These are phyloP conservation scores for Globisporangium lucens DNA, from an alignment of 352 stramenopile genomes.

Conservation along the genomic window DNA sequence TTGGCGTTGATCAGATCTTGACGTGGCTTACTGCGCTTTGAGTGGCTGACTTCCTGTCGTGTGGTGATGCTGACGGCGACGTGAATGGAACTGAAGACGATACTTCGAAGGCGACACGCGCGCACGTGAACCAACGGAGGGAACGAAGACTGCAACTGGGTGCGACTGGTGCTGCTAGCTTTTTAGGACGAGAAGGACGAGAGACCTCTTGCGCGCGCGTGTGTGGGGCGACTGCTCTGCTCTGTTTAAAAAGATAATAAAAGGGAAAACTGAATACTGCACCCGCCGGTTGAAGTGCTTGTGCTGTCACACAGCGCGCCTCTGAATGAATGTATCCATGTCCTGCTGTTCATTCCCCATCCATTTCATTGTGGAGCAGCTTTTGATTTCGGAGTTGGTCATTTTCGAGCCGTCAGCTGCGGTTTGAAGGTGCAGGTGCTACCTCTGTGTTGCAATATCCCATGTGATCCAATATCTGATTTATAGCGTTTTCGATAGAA, in stretches of 20 bases:
- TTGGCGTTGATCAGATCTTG: conserved; percentile 1
- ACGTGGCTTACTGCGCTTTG: background rate
- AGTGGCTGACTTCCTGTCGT: background rate
- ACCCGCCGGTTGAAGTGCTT: background rate
- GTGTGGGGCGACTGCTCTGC: conserved; percentile 3
- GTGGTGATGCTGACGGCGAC: background rate
- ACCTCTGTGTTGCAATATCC: background rate
- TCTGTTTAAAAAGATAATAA: conserved; percentile 1
- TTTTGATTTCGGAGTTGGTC: background rate
- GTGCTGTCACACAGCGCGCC: background rate
- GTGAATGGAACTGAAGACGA: background rate
- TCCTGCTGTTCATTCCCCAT: background rate
- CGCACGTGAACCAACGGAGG: background rate
- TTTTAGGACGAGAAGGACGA: background rate
- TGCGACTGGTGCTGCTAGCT: background rate
- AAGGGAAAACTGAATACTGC: background rate
- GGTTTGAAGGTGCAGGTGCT: background rate
- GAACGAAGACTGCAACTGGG: background rate
- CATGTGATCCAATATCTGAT: background rate
- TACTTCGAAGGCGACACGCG: background rate
- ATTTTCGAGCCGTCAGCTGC: background rate
- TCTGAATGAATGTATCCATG: background rate
- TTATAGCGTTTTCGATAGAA: background rate
- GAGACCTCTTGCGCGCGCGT: background rate
- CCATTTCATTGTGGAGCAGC: background rate